Evolutionary conservation across 2,329 filamentous ascomycete genomes (phyloP).

Genomic region (Neodidymelliopsis sp.): DNA sequence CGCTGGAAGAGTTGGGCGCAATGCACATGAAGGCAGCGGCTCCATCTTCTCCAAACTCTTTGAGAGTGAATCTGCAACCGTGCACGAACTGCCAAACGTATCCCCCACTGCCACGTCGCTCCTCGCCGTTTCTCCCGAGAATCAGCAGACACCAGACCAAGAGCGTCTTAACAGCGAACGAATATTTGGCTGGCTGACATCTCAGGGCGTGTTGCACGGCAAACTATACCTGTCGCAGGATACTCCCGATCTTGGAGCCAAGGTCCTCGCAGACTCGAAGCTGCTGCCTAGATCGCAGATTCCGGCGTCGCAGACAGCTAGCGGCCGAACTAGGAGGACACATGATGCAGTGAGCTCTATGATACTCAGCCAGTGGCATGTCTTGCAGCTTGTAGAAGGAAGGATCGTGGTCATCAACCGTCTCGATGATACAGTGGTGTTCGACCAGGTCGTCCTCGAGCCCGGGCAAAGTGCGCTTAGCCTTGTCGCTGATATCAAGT

Average conservation of each 20-base stretch:
- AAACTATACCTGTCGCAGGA: constrained; percentile 70
- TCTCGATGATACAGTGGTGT: constrained; percentile 83
- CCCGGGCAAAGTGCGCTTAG: constrained; percentile 81
- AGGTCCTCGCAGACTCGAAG: constrained; percentile 80
- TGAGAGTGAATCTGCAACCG: constrained; percentile 80
- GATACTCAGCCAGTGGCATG: constrained; percentile 91
- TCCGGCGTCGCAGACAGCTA: constrained; percentile 69
- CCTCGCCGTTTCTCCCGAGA: constrained; percentile 80
- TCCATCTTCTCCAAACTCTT: constrained; percentile 90
- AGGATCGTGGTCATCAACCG: constrained; percentile 86
- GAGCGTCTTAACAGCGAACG: constrained; percentile 70
- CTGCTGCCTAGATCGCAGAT: constrained; percentile 78
- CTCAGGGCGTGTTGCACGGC: constrained; percentile 88
- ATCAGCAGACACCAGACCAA: constrained; percentile 55
- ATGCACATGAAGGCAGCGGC: constrained; percentile 77
- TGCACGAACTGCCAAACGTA: constrained; percentile 74
- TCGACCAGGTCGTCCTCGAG: constrained; percentile 86
- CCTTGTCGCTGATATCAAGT: constrained; percentile 86
- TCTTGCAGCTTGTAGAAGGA: constrained; percentile 81
- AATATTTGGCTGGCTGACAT: constrained; percentile 88
- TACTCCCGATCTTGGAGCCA: constrained; percentile 71
- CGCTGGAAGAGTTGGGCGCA: constrained; percentile 75
- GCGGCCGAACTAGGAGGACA: constrained; percentile 69
- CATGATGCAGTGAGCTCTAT: constrained; percentile 81
- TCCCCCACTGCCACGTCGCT: constrained; percentile 67